Evolutionary conservation across 345 rosid genomes (phyloP).

Genomic region (Cardamine occulta): DNA sequence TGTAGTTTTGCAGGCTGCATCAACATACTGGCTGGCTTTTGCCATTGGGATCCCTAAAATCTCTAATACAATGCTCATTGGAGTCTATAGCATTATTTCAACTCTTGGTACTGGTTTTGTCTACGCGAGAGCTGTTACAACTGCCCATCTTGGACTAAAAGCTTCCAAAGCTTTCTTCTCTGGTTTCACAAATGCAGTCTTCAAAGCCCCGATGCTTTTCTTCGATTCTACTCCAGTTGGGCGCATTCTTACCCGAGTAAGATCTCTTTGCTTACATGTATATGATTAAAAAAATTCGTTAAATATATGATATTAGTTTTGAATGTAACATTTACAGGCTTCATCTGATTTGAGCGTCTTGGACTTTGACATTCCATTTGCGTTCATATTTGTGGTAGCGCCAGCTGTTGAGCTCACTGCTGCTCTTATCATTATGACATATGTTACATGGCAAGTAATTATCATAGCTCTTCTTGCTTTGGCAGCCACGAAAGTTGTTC

Average conservation of each 20-base stretch:
- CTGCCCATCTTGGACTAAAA: conserved; percentile 66
- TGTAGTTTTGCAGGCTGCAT: conserved; percentile 58
- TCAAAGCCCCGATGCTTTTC: conserved; percentile 79
- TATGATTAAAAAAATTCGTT: conserved; percentile 16
- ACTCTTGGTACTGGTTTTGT: conserved; percentile 57
- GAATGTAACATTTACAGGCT: conserved; percentile 50
- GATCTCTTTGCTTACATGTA: conserved; percentile 20
- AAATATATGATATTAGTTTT: conserved; percentile 6
- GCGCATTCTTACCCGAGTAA: conserved; percentile 76
- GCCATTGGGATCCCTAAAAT: conserved; percentile 60
- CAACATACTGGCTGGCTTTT: conserved; percentile 78
- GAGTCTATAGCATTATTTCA: conserved; percentile 64
- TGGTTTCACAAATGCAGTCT: conserved; percentile 61
- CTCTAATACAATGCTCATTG: conserved; percentile 50
- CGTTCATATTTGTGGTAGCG: conserved; percentile 48
- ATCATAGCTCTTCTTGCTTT: conserved; percentile 61
- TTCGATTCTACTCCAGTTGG: conserved; percentile 83
- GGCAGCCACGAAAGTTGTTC: conserved; percentile 57
- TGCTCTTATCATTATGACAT: conserved; percentile 58
- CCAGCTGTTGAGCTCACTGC: conserved; percentile 50
- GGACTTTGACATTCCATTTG: conserved; percentile 67
- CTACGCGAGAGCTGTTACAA: conserved; percentile 47
- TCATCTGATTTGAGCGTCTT: conserved; percentile 75
- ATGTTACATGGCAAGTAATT: conserved; percentile 84
- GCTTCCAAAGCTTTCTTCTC: conserved; percentile 75